Conservation (phyloP, 1,284 basidiomycete genomes). For the Cutaneotrichosporon sp. region DNA sequence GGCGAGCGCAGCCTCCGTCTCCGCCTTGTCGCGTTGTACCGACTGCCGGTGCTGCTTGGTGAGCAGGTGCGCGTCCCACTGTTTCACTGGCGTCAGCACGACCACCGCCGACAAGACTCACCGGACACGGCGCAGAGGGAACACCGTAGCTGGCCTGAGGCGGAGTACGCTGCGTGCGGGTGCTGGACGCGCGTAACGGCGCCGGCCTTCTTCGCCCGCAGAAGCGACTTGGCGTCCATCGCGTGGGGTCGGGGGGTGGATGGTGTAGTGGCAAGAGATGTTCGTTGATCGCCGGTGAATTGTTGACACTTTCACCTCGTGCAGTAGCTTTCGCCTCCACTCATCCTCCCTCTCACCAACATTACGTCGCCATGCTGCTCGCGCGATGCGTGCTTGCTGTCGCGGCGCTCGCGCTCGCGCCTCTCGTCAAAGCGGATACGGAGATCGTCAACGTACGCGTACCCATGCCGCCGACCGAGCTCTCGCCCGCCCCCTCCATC, state of each 20-base stretch:
- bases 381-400: not conserved
- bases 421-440: conserved; percentile 28
- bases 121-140: conserved; percentile 46
- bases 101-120: conserved; percentile 20
- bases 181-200: conserved; percentile 32
- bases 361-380: not conserved
- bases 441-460: conserved; percentile 39
- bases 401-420: not conserved
- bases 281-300: no score
- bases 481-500: not conserved
- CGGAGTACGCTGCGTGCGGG: conserved; percentile 40
- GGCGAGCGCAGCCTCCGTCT: conserved; percentile 22
- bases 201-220: conserved; percentile 46
- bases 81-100: conserved; percentile 32
- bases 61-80: conserved; percentile 48
- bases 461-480: conserved; percentile 11
- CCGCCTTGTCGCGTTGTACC: conserved; percentile 37
- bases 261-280: not conserved
- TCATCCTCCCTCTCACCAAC: not conserved
- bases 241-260: not conserved
- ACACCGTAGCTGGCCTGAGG: conserved; percentile 41
- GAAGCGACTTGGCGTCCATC: conserved; percentile 43
- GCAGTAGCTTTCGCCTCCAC: no score
- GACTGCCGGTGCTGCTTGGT: conserved; percentile 48
- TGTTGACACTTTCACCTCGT: no score